Evolutionary conservation across 2,329 filamentous ascomycete genomes (phyloP).

Genomic region (Cucurbitaria berberidis): DNA sequence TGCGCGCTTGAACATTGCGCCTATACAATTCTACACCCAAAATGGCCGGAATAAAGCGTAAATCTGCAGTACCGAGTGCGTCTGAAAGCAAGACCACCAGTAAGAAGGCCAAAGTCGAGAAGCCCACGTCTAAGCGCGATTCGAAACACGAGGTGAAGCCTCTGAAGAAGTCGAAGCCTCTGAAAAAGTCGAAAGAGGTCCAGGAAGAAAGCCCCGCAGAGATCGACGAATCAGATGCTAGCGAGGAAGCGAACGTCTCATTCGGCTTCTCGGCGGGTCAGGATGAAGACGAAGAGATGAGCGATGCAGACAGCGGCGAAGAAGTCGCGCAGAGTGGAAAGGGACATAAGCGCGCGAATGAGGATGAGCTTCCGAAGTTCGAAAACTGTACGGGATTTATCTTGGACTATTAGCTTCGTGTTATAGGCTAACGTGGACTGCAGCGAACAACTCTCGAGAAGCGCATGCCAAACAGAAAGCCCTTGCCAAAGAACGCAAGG

Average conservation of each 20-base stretch:
- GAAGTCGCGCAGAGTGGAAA: constrained; percentile 23
- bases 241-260: constrained; percentile 46
- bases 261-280: constrained; percentile 43
- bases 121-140: constrained; percentile 35
- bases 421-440: constrained; percentile 15
- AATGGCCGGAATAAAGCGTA: constrained; percentile 48
- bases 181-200: constrained; percentile 37
- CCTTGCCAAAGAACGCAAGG: constrained; percentile 85
- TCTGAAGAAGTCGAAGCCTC: constrained; percentile 38
- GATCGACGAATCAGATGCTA: constrained; percentile 45
- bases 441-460: constrained; percentile 78
- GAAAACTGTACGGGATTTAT: constrained; percentile 42
- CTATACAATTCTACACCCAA: constrained; percentile 10
- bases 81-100: constrained; percentile 30
- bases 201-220: constrained; percentile 39
- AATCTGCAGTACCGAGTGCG: constrained; percentile 28
- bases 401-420: not conserved
- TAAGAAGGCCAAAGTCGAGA: constrained; percentile 51
- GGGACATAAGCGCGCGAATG: constrained; percentile 29
- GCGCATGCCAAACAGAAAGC: constrained; percentile 93
- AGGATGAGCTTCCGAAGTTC: not conserved
- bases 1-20: constrained; percentile 8
- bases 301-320: constrained; percentile 22
- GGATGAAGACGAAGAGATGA: constrained; percentile 33
- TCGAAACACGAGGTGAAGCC: constrained; percentile 35